These are phyloP conservation scores for Vigna unguiculata DNA, from an alignment of 306 rosid genomes.

Conservation along the genomic window DNA sequence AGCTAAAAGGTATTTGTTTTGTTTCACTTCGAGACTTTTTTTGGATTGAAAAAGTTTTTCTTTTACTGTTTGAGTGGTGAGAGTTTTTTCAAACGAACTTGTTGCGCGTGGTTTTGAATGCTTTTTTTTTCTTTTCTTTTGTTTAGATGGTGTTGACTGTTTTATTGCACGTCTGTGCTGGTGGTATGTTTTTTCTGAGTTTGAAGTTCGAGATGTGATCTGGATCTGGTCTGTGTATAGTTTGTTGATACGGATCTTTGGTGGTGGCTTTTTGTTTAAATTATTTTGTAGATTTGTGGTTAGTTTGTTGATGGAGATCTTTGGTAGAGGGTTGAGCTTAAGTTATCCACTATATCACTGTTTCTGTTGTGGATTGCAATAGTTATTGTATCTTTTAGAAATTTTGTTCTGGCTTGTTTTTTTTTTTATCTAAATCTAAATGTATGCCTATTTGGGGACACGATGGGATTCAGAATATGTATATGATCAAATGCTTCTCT, in stretches of 20 bases:
- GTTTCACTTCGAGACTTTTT: neutral
- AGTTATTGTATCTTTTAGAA: neutral
- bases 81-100: constrained; percentile 24
- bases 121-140: neutral
- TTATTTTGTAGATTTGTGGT: neutral
- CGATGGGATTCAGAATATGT: constrained; percentile 5
- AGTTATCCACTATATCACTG: neutral
- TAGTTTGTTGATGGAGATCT: constrained; percentile 19
- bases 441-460: constrained; percentile 15
- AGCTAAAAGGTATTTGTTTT: constrained; percentile 71
- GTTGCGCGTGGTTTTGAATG: neutral
- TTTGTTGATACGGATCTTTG: constrained; percentile 30
- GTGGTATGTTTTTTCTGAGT: neutral
- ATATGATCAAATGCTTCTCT: neutral
- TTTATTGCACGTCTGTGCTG: constrained; percentile 15
- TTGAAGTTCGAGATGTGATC: constrained; percentile 7
- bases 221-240: constrained; percentile 39
- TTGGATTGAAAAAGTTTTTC: neutral
- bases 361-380: neutral
- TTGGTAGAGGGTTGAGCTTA: constrained; percentile 8
- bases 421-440: neutral
- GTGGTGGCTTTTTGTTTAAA: neutral
- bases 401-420: neutral
- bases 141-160: neutral
- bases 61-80: constrained; percentile 17